Evolutionary conservation across 108 stramenopile species (phyloP).

Genomic region (Cyclotella distinguenda): DNA sequence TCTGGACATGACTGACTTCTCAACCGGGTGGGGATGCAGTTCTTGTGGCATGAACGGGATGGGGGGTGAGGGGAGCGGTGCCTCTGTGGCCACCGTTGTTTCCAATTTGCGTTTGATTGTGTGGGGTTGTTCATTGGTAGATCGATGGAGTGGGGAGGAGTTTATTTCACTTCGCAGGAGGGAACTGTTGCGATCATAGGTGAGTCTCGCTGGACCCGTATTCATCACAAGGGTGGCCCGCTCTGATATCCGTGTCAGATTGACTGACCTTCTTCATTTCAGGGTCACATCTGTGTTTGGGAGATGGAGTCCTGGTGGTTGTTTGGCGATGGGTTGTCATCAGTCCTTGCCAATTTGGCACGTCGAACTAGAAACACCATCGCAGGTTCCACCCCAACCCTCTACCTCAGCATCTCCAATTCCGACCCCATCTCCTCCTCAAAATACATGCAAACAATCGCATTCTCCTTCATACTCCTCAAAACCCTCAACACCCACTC

Average conservation of each 20-base stretch:
- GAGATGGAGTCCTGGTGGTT: too few relatives aligned
- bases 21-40: slow-evolving; percentile 57
- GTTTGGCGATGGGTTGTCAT: slow-evolving; percentile 80
- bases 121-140: slow-evolving; percentile 33
- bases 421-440: too few relatives aligned
- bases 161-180: slow-evolving; percentile 53
- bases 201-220: slow-evolving; percentile 68
- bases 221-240: slow-evolving; percentile 73
- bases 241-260: slow-evolving; percentile 66
- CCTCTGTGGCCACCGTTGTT: slow-evolving; percentile 49
- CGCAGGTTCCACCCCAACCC: too few relatives aligned
- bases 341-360: too few relatives aligned
- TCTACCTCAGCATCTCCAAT: too few relatives aligned
- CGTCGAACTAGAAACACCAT: too few relatives aligned
- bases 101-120: slow-evolving; percentile 42
- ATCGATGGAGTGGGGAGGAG: slow-evolving; percentile 39
- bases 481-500: too few relatives aligned
- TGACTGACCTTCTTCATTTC: slow-evolving; percentile 79
- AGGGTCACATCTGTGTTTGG: slow-evolving; percentile 83
- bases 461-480: too few relatives aligned
- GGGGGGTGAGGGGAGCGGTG: slow-evolving; percentile 58
- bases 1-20: slow-evolving; percentile 62
- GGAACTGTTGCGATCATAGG: slow-evolving; percentile 41
- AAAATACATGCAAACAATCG: too few relatives aligned
- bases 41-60: slow-evolving; percentile 31